Conservation (phyloP, 306 rosid species). For the Mimosa bimucronata region DNA sequence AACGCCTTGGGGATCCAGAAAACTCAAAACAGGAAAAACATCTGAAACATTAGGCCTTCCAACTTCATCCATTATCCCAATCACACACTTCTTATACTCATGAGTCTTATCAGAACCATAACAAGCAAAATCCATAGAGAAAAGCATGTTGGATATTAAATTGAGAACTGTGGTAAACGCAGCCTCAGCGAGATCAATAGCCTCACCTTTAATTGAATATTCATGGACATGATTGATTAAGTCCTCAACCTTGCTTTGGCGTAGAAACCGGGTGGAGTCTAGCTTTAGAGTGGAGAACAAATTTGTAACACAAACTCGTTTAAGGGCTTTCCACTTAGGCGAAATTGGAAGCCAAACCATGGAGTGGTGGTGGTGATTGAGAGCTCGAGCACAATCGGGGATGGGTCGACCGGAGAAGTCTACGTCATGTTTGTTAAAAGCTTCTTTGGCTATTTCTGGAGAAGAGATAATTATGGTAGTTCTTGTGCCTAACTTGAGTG, state of each 20-base stretch:
- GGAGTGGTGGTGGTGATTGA: neutral
- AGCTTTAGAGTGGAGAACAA: neutral
- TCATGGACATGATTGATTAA: neutral
- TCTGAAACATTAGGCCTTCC: neutral
- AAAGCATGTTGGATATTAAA: neutral
- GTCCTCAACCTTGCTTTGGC: neutral
- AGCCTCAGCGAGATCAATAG: neutral
- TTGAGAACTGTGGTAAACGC: neutral
- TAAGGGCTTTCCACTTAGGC: neutral
- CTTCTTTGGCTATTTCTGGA: neutral
- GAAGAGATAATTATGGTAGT: neutral
- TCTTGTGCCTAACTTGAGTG: neutral
- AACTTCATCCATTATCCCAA: neutral
- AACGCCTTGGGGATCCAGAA: neutral
- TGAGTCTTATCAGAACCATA: neutral
- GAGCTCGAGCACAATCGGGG: neutral
- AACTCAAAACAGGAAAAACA: neutral
- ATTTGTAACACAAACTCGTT: neutral
- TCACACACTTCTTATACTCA: neutral
- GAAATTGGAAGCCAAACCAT: neutral
- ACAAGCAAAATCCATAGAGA: neutral
- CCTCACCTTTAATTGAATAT: neutral
- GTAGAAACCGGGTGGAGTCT: neutral
- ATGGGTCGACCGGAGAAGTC: neutral
- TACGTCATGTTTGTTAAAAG: neutral